phyloP scores from a whole-genome alignment of 2,329 filamentous ascomycete species.

The Gnomoniopsis smithogilvyi region DNA sequence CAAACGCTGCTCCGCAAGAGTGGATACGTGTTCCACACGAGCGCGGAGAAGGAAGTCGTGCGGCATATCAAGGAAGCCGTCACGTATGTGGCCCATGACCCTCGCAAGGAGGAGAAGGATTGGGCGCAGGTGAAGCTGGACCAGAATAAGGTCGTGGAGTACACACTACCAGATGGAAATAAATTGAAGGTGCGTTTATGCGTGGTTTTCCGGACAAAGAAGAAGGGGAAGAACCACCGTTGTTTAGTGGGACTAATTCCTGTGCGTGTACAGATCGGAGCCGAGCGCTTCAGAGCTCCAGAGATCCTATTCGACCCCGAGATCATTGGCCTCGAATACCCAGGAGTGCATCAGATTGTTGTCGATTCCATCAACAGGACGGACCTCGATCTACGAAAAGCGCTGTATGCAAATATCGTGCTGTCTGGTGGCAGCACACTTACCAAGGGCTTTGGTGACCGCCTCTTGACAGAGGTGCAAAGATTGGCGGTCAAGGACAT shows the following conservation, averaged over 20 bases:
- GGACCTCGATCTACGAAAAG: slow-evolving; percentile 91
- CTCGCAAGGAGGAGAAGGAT: slow-evolving; percentile 93
- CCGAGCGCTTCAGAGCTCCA: slow-evolving; percentile 91
- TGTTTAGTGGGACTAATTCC: neutral
- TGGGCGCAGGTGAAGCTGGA: slow-evolving; percentile 80
- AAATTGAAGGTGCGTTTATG: slow-evolving; percentile 71
- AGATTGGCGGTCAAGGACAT: slow-evolving; percentile 95
- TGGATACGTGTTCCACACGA: slow-evolving; percentile 94
- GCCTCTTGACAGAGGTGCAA: slow-evolving; percentile 88
- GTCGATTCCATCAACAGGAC: slow-evolving; percentile 94
- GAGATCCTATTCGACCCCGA: slow-evolving; percentile 98
- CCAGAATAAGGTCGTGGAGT: slow-evolving; percentile 77
- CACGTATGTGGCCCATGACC: slow-evolving; percentile 86
- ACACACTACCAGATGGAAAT: slow-evolving; percentile 86
- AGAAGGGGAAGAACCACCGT: no score
- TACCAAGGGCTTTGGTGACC: slow-evolving; percentile 94
- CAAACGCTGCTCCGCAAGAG: slow-evolving; percentile 88
- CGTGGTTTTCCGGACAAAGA: no score
- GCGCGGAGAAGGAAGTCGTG: slow-evolving; percentile 98
- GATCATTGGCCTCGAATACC: slow-evolving; percentile 94
- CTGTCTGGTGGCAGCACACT: slow-evolving; percentile 93
- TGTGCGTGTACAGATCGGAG: slow-evolving; percentile 63
- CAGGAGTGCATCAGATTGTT: slow-evolving; percentile 95
- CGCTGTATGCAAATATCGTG: slow-evolving; percentile 94
- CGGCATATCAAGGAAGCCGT: slow-evolving; percentile 94